Evolutionary conservation across 768 basidiomycete species (phyloP).

Genomic region (Phlegmacium glaucopus): DNA sequence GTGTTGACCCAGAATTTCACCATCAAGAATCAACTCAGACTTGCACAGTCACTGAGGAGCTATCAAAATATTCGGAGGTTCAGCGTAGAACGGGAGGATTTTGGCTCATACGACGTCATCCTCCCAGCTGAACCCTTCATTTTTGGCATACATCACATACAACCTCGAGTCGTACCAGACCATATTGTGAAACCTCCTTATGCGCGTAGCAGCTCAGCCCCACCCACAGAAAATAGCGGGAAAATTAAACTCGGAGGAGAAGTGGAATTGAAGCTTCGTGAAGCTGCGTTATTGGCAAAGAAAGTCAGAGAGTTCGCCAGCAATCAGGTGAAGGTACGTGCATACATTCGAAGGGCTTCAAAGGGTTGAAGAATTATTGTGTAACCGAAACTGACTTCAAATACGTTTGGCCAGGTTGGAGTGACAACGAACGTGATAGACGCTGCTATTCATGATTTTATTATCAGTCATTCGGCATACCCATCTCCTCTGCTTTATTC

Average conservation of each 20-base stretch:
- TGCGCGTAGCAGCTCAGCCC: slow-evolving; percentile 21
- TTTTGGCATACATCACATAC: slow-evolving; percentile 61
- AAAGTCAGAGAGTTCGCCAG: slow-evolving; percentile 53
- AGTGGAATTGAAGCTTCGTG: slow-evolving; percentile 49
- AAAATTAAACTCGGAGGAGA: slow-evolving; percentile 50
- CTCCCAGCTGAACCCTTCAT: slow-evolving; percentile 64
- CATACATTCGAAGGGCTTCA: neutral
- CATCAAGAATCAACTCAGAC: too few relatives aligned
- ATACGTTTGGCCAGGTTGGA: slow-evolving; percentile 44
- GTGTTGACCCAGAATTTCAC: too few relatives aligned
- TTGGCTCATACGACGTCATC: slow-evolving; percentile 58
- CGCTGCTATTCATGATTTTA: slow-evolving; percentile 64
- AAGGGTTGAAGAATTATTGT: neutral
- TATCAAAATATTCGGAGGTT: too few relatives aligned
- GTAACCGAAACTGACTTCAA: neutral
- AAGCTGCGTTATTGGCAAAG: slow-evolving; percentile 54
- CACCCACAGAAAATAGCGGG: slow-evolving; percentile 10
- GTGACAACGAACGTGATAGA: slow-evolving; percentile 78
- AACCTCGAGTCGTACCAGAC: slow-evolving; percentile 51
- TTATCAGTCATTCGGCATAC: slow-evolving; percentile 69
- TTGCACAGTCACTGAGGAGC: too few relatives aligned
- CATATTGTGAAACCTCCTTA: slow-evolving; percentile 59
- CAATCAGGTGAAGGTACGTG: slow-evolving; percentile 47
- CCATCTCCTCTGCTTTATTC: slow-evolving; percentile 81
- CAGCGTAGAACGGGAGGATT: slow-evolving; percentile 10